Base-by-base conservation (phyloP, 2,329 filamentous ascomycete species). In the Hirsutella minnesotensis region DNA sequence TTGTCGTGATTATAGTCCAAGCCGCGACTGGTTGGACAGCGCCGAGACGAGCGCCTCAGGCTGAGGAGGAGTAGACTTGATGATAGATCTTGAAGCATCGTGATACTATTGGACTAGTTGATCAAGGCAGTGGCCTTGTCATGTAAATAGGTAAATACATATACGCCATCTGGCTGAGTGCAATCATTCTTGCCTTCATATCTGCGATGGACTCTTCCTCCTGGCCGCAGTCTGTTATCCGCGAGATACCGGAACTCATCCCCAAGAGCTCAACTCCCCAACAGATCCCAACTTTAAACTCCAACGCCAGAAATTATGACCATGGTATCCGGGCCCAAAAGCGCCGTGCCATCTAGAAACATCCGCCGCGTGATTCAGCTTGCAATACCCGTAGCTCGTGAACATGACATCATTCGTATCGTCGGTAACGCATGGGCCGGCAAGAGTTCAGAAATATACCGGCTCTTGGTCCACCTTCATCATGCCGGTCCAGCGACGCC, bases 21-120 rank as follows among this genome's bases (percentile, higher is more conserved):
- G 68, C 69, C 1, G 62, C 61, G 8, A 71, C 72, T 9, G 73
- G 73, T 3, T 73, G 71, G 70, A 60, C 56, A n/a, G 64, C 59
- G 1, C 66, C 69, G 44, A 20, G 10, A 16, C n/a, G 12, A 10
- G 27, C 29, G 7, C 7, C 15, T 7, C 33, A 8, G 15, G 15
- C 15, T n/a, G 18, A 35, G 15, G 33, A 7, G 8, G 15, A 35
- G 15, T 5, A 35, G n/a, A n/a, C n/a, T n/a, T n/a, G n/a, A n/a
- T n/a, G n/a, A n/a, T n/a, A n/a, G n/a, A n/a, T n/a, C n/a, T n/a
- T n/a, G n/a, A n/a, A n/a, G n/a, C n/a, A n/a, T n/a, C n/a, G n/a
- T n/a, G n/a, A n/a, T n/a, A n/a, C n/a, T n/a, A n/a, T n/a, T n/a
- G n/a, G n/a, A n/a, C n/a, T n/a, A n/a, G n/a, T n/a, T n/a, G n/a